Evolutionary conservation across 108 stramenopile species (phyloP), one percentile per base, ranked within the genome.

Genomic region (Cyclotella kingstonii): DNA sequence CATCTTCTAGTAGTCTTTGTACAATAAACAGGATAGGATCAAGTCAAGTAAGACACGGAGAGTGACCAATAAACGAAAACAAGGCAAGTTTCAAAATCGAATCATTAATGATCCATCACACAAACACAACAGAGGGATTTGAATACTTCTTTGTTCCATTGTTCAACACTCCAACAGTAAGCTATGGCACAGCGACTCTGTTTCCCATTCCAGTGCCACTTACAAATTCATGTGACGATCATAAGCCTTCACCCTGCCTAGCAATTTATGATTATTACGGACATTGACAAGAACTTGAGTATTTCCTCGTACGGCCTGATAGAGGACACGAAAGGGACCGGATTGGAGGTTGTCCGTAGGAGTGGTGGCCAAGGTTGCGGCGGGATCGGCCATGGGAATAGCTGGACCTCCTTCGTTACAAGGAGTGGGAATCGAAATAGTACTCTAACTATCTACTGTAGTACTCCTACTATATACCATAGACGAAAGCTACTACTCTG

Each of bases 221-320:
- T 63, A 90, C 89, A 91, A 71, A 70, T 91, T 91, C 87, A 91
- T 88, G 45, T 91, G 90, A 18, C 90, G 73, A 84, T 91, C 90
- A 73, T 92, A 99, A 29, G 98, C 98, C 74, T 98, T 98, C 15
- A 99, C 97, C 38, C 97, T 57, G 10, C 87, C 97, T 43, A 99
- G 76, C 28, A 98, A 75, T 58, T 99, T 99, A 81, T 99, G 98
- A 75, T 98, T 98, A 76, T 99, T 99, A 40, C 98, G 86, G 26
- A 97, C 90, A 76, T 98, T 98, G 67, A 99, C 83, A 15, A 99
- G 73, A 5, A 99, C 95, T 76, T 98, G 97, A 18, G 94, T 90
- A 61, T 97, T 97, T 14, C 83, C 81, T 61, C 86, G 82, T 3
- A 98, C 97, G 42, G 93, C 93, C 27, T 95, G 84, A 79, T 90